Percentiles rank a stretch among this genome's conserved stretches.
Evolutionary conservation across 108 stramenopile genomes (phyloP).

Genomic region (Cyclotella baltica): DNA sequence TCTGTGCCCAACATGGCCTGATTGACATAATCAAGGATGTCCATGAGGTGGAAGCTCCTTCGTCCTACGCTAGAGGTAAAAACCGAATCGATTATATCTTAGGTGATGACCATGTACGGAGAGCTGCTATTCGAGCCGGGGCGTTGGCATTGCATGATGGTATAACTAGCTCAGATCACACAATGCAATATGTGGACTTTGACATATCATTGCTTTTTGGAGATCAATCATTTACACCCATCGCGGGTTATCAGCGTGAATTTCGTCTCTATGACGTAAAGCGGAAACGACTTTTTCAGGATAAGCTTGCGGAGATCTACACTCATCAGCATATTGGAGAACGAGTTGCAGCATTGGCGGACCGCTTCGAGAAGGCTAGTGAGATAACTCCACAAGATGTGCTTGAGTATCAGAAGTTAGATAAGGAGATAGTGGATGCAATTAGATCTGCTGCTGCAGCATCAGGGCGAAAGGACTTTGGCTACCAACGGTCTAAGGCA

Average conservation of each 20-base stretch:
- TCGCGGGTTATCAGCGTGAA: background rate
- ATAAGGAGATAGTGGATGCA: background rate
- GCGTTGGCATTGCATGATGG: background rate
- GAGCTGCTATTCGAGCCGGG: background rate
- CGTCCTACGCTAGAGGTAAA: background rate
- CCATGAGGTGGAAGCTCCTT: background rate
- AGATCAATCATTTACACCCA: no score
- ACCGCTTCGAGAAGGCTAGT: background rate
- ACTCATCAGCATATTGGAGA: background rate
- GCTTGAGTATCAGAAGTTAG: background rate
- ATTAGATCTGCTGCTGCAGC: background rate
- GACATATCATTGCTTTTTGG: background rate
- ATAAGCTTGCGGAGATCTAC: background rate
- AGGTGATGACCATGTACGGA: background rate
- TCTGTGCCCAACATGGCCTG: background rate
- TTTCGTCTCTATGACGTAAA: background rate
- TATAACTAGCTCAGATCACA: background rate
- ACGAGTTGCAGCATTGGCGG: background rate
- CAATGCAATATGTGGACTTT: background rate
- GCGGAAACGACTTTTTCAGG: background rate
- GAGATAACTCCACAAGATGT: background rate
- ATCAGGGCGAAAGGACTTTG: background rate
- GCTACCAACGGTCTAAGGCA: background rate
- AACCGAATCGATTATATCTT: slow-evolving; percentile 5
- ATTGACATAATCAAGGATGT: background rate